phyloP scores from a whole-genome alignment of 148 eudicot species.

The Polygonum maritimum region DNA sequence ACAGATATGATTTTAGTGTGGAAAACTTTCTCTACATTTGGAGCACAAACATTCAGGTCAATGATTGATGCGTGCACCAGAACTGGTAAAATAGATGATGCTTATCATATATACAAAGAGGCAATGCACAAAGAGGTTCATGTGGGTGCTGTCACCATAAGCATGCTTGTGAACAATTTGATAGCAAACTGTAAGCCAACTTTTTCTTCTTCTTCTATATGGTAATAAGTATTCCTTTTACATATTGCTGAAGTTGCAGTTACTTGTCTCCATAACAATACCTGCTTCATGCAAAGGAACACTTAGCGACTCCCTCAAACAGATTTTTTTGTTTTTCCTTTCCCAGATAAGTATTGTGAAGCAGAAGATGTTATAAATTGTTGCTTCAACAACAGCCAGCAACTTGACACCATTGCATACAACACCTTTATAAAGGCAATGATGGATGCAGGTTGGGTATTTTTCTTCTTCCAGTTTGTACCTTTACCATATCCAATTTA shows the following conservation, averaged over 20 bases:
- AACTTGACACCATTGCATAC: conserved; percentile 80
- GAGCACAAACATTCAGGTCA: conserved; percentile 34
- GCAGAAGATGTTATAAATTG: conserved; percentile 50
- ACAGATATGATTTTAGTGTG: conserved; percentile 33
- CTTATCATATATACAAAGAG: conserved; percentile 50
- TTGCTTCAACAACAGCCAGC: conserved; percentile 36
- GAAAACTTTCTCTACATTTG: conserved; percentile 22
- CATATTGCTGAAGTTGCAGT: background rate
- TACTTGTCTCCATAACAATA: conserved; percentile 1
- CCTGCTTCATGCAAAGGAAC: background rate
- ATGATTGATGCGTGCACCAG: conserved; percentile 48
- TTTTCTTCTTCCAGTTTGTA: conserved; percentile 1
- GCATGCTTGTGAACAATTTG: conserved; percentile 70
- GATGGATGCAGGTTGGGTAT: conserved; percentile 70
- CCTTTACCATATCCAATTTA: background rate
- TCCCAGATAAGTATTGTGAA: conserved; percentile 53
- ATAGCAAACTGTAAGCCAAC: conserved; percentile 39
- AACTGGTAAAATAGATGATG: conserved; percentile 45
- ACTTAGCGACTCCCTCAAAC: background rate
- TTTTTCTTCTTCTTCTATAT: background rate
- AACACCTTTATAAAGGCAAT: conserved; percentile 82
- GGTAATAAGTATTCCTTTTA: background rate
- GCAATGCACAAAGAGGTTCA: conserved; percentile 29
- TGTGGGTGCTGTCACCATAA: conserved; percentile 56
- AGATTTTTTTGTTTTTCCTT: background rate